Base-by-base conservation (phyloP, 805 yeast genomes). In the Tetrapisispora taiwanensis region DNA sequence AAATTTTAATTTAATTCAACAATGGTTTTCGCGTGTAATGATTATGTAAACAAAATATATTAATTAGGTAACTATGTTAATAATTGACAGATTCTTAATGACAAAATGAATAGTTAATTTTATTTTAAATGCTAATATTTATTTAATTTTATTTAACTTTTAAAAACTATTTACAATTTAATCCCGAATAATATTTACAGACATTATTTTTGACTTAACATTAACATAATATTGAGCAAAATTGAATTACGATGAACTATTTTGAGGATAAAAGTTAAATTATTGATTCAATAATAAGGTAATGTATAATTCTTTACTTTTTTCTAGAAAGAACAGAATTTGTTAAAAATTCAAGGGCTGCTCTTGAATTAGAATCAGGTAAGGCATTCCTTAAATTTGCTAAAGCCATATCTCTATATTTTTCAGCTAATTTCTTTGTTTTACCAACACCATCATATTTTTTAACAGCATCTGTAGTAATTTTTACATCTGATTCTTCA, bases 301-400 rank as follows among this genome's bases (percentile, higher is more conserved):
- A 2, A 26, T 10, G 3, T 38, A 26, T 24, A 14, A 18, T 17
- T 7, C 9, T 17, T 39, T 62, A 89, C 61, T 84, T 88, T 28
- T 71, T 74, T 71, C 98, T 80, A 37, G 92, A 82, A 51, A 90
- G 71, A 20, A 90, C 77, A 10, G 90, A 79, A 58, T 81, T 81
- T 7, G 97, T 87, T 54, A 92, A 71, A 50, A 86, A 75, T 59
- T 82, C 89, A 48, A 92, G 70, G 4, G 97, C 97, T 46, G 85
- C 78, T 55, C 95, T 73, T 9, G 96, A 85, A 57, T 87, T 95
- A 18, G 92, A 81, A 52, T 84, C 89, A 1, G 97, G 98, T 36
- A 92, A 70, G 3, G 68, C 69, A 18, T 53, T 60, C 48, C 86
- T 67, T 53, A 92, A 70, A 56, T 86, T 84, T 7, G 66, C 65